These are phyloP conservation scores for Aspergillus nidulans DNA, from an alignment of 495 filamentous ascomycete species.

Conservation along the genomic window DNA sequence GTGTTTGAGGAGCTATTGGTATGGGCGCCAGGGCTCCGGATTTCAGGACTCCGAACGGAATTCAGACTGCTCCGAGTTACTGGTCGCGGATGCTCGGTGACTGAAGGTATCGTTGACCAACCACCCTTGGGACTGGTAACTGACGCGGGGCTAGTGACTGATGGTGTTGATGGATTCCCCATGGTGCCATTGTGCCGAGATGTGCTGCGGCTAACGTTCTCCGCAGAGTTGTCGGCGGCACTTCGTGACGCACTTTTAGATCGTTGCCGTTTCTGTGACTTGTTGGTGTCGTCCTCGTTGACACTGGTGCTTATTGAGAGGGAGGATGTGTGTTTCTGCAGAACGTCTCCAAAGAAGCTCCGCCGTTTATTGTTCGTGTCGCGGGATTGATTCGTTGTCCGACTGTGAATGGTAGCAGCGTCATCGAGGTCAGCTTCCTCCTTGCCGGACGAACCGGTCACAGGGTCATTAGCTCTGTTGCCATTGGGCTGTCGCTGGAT, in stretches of 20 bases:
- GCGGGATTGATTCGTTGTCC: constrained; percentile 35
- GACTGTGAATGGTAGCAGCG: constrained; percentile 42
- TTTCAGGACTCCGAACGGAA: constrained; percentile 18
- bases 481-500: constrained; percentile 25
- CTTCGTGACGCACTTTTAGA: constrained; percentile 32
- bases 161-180: constrained; percentile 15
- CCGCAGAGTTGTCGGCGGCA: constrained; percentile 29
- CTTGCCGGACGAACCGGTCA: neutral
- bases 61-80: constrained; percentile 29
- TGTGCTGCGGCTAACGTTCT: constrained; percentile 28
- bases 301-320: constrained; percentile 26
- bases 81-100: constrained; percentile 36
- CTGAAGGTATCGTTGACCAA: constrained; percentile 38
- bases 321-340: constrained; percentile 34
- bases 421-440: constrained; percentile 27
- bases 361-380: constrained; percentile 38
- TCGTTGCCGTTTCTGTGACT: constrained; percentile 24
- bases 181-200: constrained; percentile 28
- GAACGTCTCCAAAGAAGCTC: constrained; percentile 40
- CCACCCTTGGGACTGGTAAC: constrained; percentile 28
- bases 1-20: constrained; percentile 7
- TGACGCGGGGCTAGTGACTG: constrained; percentile 17
- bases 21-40: constrained; percentile 13
- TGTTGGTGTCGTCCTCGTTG: constrained; percentile 23
- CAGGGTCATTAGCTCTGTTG: constrained; percentile 21